Evolutionary conservation across 176 grass and related monocot species (phyloP).

Genomic region (Otatea glauca): DNA sequence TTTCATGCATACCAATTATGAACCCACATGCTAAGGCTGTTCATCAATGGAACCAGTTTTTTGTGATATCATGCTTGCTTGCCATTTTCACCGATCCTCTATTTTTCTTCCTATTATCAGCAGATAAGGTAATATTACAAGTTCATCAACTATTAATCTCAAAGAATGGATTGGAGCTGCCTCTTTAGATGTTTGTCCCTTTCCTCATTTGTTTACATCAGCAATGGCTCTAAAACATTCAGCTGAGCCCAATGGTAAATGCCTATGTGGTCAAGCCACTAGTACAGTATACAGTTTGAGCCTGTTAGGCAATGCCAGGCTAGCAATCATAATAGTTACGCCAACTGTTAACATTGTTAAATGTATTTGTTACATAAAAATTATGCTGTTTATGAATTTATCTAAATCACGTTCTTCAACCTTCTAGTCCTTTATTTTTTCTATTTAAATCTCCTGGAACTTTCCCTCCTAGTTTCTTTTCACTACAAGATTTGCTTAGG

Average conservation of each 20-base stretch:
- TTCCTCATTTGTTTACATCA: constrained; percentile 17
- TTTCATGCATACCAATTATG: constrained; percentile 70
- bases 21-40: constrained; percentile 81
- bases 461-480: not conserved
- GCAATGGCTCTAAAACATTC: not conserved
- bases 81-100: constrained; percentile 86
- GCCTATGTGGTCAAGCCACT: not conserved
- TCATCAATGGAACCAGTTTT: constrained; percentile 82
- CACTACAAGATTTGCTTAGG: not conserved
- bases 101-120: constrained; percentile 80
- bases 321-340: not conserved
- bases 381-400: not conserved
- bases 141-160: not conserved
- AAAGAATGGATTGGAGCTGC: not conserved
- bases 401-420: not conserved
- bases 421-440: not conserved
- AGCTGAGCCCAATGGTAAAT: not conserved
- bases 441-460: not conserved
- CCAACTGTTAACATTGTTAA: not conserved
- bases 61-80: constrained; percentile 85
- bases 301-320: not conserved
- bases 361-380: not conserved
- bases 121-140: constrained; percentile 58
- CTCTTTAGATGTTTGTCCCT: constrained; percentile 2
- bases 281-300: not conserved